Evolutionary conservation across 1,139 yeast species (phyloP), one percentile per base, ranked within the genome.

Genomic region (Eremothecium gossypii): DNA sequence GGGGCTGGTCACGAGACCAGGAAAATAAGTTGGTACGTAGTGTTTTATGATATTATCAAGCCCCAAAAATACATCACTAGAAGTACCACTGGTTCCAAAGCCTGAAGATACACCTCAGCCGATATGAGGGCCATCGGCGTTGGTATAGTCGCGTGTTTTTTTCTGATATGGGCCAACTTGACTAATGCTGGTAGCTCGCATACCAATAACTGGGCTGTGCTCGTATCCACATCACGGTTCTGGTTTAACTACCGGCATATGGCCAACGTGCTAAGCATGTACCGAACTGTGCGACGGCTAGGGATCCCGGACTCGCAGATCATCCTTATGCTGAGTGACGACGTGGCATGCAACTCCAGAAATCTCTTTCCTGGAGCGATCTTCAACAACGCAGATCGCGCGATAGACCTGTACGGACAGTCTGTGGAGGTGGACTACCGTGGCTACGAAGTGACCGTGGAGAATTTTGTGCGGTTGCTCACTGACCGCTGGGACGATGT

Each of bases 261-360:
- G 89, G 98, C 98, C 37, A 91, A 91, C 63, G 95, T 84, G 13
- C 70, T 91, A 51, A 83, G 95, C 61, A 79, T 93, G 75, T 91
- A 91, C 66, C 74, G 98, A 53, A 91, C 97, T 0, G 98, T 91
- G 29, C 91, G 89, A 64, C 70, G 98, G 52, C 67, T 91, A 47
- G 99, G 98, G 1, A 91, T 91, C 27, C 99, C 99, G 0, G 98
- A 91, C 63, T 87, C 96, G 1, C 98, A 93, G 60, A 93, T 91
- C 60, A 89, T 91, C 38, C 68, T 91, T 55, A 93, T 91, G 98
- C 69, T 91, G 43, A 83, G 96, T 31, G 99, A 91, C 63, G 99
- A 91, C 60, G 84, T 91, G 45, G 96, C 98, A 5, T 91, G 99
- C 61, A 93, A 91, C 59, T 89, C 98, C 4, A 71, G 99, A 51